phyloP scores from a whole-genome alignment of 345 rosid species.

The Aurinia saxatilis region DNA sequence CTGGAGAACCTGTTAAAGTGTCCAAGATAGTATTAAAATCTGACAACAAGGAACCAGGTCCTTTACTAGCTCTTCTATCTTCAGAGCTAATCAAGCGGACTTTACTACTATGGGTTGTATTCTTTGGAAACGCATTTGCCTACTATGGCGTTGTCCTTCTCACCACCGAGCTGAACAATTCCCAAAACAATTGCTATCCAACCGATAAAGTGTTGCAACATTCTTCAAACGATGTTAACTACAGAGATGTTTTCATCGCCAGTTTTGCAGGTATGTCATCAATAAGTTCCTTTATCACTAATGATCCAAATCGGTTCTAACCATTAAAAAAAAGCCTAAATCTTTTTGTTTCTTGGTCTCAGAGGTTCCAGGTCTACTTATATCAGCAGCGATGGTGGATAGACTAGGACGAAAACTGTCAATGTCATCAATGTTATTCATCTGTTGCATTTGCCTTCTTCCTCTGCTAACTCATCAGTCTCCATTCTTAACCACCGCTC shows the following conservation, averaged over 20 bases:
- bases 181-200: constrained; percentile 37
- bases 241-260: constrained; percentile 68
- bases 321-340: neutral
- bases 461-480: constrained; percentile 71
- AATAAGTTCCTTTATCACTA: neutral
- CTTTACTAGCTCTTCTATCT: constrained; percentile 58
- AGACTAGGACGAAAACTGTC: constrained; percentile 76
- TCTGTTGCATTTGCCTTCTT: constrained; percentile 56
- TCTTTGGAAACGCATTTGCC: constrained; percentile 84
- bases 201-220: constrained; percentile 16
- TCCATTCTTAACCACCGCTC: constrained; percentile 49
- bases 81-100: constrained; percentile 59
- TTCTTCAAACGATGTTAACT: constrained; percentile 40
- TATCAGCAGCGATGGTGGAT: constrained; percentile 71
- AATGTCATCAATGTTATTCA: constrained; percentile 72
- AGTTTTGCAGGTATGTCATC: constrained; percentile 64
- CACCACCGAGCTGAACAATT: constrained; percentile 73
- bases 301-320: constrained; percentile 1
- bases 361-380: constrained; percentile 88
- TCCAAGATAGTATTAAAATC: constrained; percentile 32
- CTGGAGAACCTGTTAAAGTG: constrained; percentile 10
- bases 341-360: constrained; percentile 1
- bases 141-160: constrained; percentile 87
- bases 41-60: constrained; percentile 30
- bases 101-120: constrained; percentile 72